Base-by-base conservation (phyloP, 202 grass and related monocot genomes). In the Zoysia matrella region DNA sequence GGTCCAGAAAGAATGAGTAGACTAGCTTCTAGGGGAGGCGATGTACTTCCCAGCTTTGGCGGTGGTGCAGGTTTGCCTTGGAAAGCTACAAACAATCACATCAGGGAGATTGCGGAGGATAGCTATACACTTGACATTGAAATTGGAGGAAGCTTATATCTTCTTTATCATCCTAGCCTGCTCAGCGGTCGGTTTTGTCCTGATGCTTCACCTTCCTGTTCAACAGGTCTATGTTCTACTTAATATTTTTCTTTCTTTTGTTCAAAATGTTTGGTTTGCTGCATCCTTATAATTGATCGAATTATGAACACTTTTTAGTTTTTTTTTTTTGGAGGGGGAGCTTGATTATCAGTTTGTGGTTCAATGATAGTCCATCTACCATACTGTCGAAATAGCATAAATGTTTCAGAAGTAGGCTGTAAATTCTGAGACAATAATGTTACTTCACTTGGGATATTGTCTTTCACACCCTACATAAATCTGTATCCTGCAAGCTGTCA, bases 151-250 rank as follows among this genome's bases (percentile, higher is more conserved):
- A 86, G 80, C 71, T 80, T 98, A 77, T 64, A 98, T 89, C 92
- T 98, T 83, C 83, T 95, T 73, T 98, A 95, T 73, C 95, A 98
- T 64, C 95, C 95, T 54, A 90, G 64, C 80, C 80, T 95, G 62
- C 87, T 98, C 52, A 93, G 74, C 22, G 89, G 90, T 11, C 84
- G 95, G 55, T 95, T 88, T 83, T 98, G 92, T 86, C 89, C 89
- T 7, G 92, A 98, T 87, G 90, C 92, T 88, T 98, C 95, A 73
- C 90, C 90, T 76, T 91, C 87, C 83, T 90, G 95, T 72, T 86
- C 89, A 75, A 80, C 90, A 98, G 95, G 95, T 98, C 86, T 4
- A 85, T 88, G 66, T 49, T 79, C 47, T 77, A 67, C n/a, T 63
- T 54, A 16, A 64, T 54, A 7, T 18, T 63, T 84, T 52, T 52